These are phyloP conservation scores for Rubroboletus pulcherrimus DNA, from an alignment of 768 basidiomycete genomes.

Conservation along the genomic window DNA sequence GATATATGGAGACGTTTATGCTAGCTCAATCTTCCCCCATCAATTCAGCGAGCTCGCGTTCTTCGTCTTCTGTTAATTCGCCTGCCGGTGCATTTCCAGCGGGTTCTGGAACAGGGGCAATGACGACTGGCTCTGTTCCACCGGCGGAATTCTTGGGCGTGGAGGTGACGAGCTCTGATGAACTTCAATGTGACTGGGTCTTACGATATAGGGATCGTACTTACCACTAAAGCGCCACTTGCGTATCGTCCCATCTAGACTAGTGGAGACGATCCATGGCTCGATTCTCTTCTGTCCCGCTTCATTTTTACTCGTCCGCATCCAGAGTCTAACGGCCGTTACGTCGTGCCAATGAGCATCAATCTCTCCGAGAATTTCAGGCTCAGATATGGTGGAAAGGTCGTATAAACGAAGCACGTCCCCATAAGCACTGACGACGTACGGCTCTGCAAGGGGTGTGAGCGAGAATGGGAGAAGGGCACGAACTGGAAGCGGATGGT, in stretches of 20 bases:
- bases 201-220: background rate
- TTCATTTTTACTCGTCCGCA: slow-evolving; percentile 42
- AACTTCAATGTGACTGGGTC: background rate
- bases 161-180: slow-evolving; percentile 27
- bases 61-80: slow-evolving; percentile 82
- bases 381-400: slow-evolving; percentile 61
- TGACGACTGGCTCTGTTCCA: slow-evolving; percentile 13
- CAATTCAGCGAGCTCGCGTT: slow-evolving; percentile 81
- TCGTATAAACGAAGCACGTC: slow-evolving; percentile 83
- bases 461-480: slow-evolving; percentile 66
- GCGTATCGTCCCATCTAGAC: slow-evolving; percentile 84
- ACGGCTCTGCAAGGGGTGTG: slow-evolving; percentile 63
- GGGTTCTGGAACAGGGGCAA: slow-evolving; percentile 28
- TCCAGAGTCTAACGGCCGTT: slow-evolving; percentile 71
- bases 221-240: slow-evolving; percentile 76
- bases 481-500: slow-evolving; percentile 64
- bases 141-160: slow-evolving; percentile 21
- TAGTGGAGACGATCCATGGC: slow-evolving; percentile 78
- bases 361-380: slow-evolving; percentile 65
- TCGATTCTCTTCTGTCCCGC: slow-evolving; percentile 53
- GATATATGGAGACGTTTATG: background rate
- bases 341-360: slow-evolving; percentile 94
- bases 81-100: slow-evolving; percentile 28
- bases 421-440: slow-evolving; percentile 78
- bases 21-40: slow-evolving; percentile 39